Evolutionary conservation across 2,329 filamentous ascomycete genomes (phyloP).

Genomic region (Epichloe bromicola): DNA sequence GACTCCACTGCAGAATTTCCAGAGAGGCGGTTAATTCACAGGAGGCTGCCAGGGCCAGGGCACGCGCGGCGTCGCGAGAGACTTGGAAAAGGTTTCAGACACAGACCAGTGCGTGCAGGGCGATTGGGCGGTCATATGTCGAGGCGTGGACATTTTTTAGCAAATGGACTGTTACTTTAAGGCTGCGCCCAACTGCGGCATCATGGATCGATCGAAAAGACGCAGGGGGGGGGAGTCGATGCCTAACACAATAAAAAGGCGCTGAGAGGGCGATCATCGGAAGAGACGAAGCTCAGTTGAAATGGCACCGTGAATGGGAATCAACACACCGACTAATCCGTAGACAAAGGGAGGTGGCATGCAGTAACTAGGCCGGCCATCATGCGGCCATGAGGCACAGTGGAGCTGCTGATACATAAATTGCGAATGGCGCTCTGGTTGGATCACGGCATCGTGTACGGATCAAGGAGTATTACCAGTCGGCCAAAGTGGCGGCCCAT

Average conservation of each 20-base stretch:
- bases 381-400: conserved; percentile 20
- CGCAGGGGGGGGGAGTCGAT: conserved; percentile 1
- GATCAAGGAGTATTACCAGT: neutral
- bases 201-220: no score
- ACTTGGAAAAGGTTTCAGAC: no score
- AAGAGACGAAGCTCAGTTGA: conserved; percentile 1
- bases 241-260: conserved; percentile 8
- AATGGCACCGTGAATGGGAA: conserved; percentile 6
- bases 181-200: neutral
- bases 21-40: no score
- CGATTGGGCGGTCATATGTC: no score
- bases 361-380: conserved; percentile 16
- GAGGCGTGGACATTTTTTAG: no score
- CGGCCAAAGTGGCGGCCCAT: neutral
- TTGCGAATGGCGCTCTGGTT: conserved; percentile 13
- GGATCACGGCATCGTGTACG: conserved; percentile 7
- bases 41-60: no score
- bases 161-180: neutral
- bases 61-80: no score
- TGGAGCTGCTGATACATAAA: conserved; percentile 15
- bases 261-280: no score
- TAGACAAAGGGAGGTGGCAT: neutral
- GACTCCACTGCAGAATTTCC: no score
- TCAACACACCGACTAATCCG: no score
- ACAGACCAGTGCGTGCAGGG: no score